Evolutionary conservation across 305 asterid species (phyloP).

Genomic region (Fraxinus paxiana): DNA sequence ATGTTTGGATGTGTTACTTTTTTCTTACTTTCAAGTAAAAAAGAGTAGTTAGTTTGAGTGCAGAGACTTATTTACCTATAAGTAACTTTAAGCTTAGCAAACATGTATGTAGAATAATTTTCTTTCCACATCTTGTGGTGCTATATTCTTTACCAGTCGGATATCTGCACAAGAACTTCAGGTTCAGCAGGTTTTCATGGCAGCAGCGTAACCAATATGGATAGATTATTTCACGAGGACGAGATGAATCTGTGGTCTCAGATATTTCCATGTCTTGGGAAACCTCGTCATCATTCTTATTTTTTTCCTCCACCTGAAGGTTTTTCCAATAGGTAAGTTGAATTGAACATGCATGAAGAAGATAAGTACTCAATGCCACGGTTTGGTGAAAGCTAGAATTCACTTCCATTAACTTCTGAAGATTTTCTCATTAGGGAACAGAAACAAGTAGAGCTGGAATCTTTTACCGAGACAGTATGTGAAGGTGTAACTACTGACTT

Average conservation of each 20-base stretch:
- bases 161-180: conserved; percentile 40
- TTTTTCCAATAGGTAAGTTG: conserved; percentile 36
- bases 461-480: conserved; percentile 27
- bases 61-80: not conserved
- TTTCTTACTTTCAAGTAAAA: not conserved
- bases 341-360: conserved; percentile 40
- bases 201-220: conserved; percentile 29
- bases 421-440: conserved; percentile 33
- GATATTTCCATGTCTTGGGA: conserved; percentile 35
- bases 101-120: conserved; percentile 7
- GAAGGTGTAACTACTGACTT: conserved; percentile 34
- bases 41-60: not conserved
- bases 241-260: conserved; percentile 46
- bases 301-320: conserved; percentile 29
- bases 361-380: conserved; percentile 35
- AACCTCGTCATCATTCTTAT: conserved; percentile 31
- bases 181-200: conserved; percentile 42
- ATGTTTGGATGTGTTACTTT: not conserved
- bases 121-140: conserved; percentile 24
- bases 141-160: conserved; percentile 53
- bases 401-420: conserved; percentile 41
- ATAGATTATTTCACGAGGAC: conserved; percentile 33
- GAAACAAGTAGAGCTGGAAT: conserved; percentile 35
- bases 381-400: conserved; percentile 28
- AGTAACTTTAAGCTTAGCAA: not conserved